phyloP scores from a whole-genome alignment of 805 yeast genomes.

The Hanseniaspora thailandica region DNA sequence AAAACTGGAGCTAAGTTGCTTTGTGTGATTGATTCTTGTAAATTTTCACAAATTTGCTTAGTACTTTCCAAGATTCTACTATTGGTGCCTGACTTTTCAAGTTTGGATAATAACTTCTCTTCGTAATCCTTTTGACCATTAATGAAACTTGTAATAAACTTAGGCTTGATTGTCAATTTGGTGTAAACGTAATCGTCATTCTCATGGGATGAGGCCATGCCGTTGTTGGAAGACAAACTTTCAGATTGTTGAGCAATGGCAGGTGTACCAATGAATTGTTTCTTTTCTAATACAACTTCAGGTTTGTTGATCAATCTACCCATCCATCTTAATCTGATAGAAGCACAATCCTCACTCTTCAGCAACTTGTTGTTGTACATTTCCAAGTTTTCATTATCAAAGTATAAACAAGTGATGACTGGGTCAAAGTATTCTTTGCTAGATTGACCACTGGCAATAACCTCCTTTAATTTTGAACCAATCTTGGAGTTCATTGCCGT shows the following conservation, averaged over 20 bases:
- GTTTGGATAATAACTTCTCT: conserved; percentile 46
- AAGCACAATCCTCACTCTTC: conserved; percentile 56
- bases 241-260: conserved; percentile 17
- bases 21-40: conserved; percentile 52
- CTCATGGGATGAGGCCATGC: not conserved
- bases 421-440: conserved; percentile 52
- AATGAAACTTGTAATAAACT: conserved; percentile 65
- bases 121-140: conserved; percentile 36
- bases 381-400: conserved; percentile 74
- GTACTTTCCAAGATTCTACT: conserved; percentile 41
- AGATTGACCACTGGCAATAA: conserved; percentile 19
- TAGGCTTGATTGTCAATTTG: conserved; percentile 63
- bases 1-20: conserved; percentile 70
- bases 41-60: conserved; percentile 43
- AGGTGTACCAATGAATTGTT: conserved; percentile 44
- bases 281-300: conserved; percentile 71
- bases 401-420: conserved; percentile 71
- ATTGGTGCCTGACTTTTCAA: conserved; percentile 50
- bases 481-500: conserved; percentile 24
- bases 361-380: conserved; percentile 74
- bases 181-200: conserved; percentile 48
- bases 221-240: conserved; percentile 22
- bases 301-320: conserved; percentile 70
- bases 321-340: conserved; percentile 81
- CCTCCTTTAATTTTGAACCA: conserved; percentile 23